phyloP scores from a whole-genome alignment of 345 rosid genomes.

The Anacardium occidentale region DNA sequence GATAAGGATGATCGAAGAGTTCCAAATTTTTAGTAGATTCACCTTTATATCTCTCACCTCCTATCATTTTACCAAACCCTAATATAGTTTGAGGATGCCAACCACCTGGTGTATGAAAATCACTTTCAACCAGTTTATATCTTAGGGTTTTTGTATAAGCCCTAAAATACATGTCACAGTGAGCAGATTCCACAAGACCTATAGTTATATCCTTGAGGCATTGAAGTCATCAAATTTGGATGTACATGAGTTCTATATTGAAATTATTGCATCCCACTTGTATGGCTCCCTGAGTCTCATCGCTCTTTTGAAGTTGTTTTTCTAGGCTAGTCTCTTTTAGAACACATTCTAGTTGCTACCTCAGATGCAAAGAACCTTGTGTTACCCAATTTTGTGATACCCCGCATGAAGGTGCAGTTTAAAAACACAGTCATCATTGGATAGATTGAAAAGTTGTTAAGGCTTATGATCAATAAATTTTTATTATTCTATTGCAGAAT shows the following conservation, averaged over 20 bases:
- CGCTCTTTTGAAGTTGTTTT: background rate
- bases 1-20: background rate
- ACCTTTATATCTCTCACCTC: background rate
- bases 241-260: background rate
- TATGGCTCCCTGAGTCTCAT: background rate
- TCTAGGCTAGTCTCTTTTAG: background rate
- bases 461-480: background rate
- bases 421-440: background rate
- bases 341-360: background rate
- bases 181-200: background rate
- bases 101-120: background rate
- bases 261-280: background rate
- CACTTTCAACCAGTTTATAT: background rate
- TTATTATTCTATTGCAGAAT: background rate
- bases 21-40: background rate
- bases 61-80: background rate
- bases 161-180: background rate
- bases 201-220: background rate
- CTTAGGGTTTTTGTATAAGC: background rate
- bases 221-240: background rate
- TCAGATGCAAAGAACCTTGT: slow-evolving; percentile 1
- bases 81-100: background rate
- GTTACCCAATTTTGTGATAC: background rate
- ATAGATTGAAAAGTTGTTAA: background rate
- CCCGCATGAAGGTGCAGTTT: background rate